Evolutionary conservation across 495 filamentous ascomycete genomes (phyloP), one percentile per base, ranked within the genome.

Genomic region (Bacidia gigantensis): DNA sequence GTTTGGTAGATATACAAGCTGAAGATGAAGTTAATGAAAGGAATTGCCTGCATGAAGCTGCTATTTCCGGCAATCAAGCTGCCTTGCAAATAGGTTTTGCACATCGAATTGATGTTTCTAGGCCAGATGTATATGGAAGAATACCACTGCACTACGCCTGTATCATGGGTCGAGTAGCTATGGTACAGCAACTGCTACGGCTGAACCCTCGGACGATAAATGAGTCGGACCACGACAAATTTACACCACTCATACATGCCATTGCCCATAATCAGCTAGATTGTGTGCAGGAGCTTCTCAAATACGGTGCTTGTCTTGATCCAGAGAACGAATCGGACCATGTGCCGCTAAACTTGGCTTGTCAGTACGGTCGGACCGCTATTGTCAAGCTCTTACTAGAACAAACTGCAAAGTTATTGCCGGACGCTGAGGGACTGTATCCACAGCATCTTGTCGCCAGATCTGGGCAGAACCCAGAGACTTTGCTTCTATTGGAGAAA

Each of bases 21-120:
- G 84, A 90, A 58, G 93, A 98, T 61, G 89, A 97, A 60, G 96
- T 98, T 61, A 98, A 97, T 62, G 89, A 95, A 61, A 76, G 92
- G 29, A 97, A 95, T 61, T 94, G 89, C 61, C 73, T 98, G 38
- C 92, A 98, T 55, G 89, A 97, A 67, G 88, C 92, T 3, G 81
- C 89, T 9, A 95, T 96, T 14, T 90, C 89, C 49, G 89, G 87
- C 5, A 85, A 86, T 56, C 64, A 75, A 3, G 80, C 83, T 56
- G 83, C 95, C 40, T 71, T 97, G 49, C 69, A 78, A 38, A 78
- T 82, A 35, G 89, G 86, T 5, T 72, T 97, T 24, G 63, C 73
- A 5, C 74, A 72, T 14, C 76, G 73, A 1, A 83, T 97, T 10
- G 81, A 89, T 60, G 79, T 86, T n/a, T 74, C 79, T 39, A 74